Percentiles rank a stretch among this genome's conserved stretches.
These are phyloP conservation scores for Arthrinium puccinioides DNA, from an alignment of 2,329 filamentous ascomycete genomes.

Conservation along the genomic window DNA sequence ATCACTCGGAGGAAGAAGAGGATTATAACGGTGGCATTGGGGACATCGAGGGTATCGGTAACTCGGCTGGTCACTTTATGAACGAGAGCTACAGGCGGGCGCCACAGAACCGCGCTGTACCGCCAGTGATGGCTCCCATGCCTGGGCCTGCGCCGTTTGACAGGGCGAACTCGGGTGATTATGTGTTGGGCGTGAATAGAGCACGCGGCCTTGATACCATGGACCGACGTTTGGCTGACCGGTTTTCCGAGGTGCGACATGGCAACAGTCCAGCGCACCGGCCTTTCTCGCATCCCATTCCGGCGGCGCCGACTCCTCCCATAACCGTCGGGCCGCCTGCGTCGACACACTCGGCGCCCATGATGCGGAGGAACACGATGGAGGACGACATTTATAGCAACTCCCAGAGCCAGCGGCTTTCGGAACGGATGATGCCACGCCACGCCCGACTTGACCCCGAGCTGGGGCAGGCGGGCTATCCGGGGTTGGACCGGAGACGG, in stretches of 20 bases:
- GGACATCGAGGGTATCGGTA: constrained; percentile 38
- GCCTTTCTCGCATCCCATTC: constrained; percentile 15
- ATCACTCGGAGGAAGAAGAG: constrained; percentile 29
- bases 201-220: constrained; percentile 35
- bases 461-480: constrained; percentile 16
- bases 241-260: constrained; percentile 38
- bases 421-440: constrained; percentile 19
- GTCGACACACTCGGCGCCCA: constrained; percentile 14
- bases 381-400: constrained; percentile 32
- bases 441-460: constrained; percentile 17
- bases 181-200: constrained; percentile 35
- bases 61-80: constrained; percentile 50
- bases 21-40: constrained; percentile 28
- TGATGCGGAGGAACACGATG: constrained; percentile 31
- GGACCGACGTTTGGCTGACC: constrained; percentile 42
- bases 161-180: constrained; percentile 28
- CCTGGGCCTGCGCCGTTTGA: constrained; percentile 25
- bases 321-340: constrained; percentile 16
- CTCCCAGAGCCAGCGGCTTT: constrained; percentile 20
- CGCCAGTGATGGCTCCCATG: constrained; percentile 23
- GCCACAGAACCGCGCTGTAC: constrained; percentile 27
- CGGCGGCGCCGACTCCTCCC: constrained; percentile 18
- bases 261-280: constrained; percentile 15
- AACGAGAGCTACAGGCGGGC: constrained; percentile 49
- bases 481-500: constrained; percentile 12